phyloP scores from a whole-genome alignment of 2,329 filamentous ascomycete species.

The Clonostachys rosea region DNA sequence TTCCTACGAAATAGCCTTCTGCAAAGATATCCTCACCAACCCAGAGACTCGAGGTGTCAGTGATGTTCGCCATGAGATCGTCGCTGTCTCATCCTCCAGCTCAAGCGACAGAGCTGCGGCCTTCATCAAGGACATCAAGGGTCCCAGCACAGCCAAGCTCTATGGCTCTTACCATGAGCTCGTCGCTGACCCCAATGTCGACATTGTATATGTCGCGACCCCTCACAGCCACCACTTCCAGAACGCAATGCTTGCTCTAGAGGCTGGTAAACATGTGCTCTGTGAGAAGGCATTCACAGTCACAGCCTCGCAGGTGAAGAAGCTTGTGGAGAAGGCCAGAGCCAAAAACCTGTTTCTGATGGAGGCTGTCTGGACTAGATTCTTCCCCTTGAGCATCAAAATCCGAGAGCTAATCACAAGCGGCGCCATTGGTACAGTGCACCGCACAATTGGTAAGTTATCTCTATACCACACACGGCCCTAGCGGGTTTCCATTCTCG shows the following conservation, averaged over 20 bases:
- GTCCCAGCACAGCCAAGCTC: conserved; percentile 62
- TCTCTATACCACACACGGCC: neutral
- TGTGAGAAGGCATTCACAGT: conserved; percentile 91
- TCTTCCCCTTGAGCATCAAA: conserved; percentile 78
- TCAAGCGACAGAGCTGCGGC: conserved; percentile 63
- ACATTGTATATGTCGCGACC: conserved; percentile 86
- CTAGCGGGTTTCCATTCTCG: neutral
- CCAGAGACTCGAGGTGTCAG: conserved; percentile 63
- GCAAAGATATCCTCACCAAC: conserved; percentile 73
- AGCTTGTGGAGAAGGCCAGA: conserved; percentile 66
- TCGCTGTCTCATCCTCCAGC: conserved; percentile 75
- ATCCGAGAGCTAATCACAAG: conserved; percentile 59
- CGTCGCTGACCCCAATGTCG: conserved; percentile 71
- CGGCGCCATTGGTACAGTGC: conserved; percentile 55
- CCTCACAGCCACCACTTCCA: conserved; percentile 93
- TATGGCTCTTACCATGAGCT: conserved; percentile 83
- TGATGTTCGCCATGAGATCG: conserved; percentile 72
- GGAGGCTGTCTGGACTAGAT: conserved; percentile 88
- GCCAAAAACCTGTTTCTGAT: conserved; percentile 73
- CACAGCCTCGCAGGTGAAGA: conserved; percentile 70
- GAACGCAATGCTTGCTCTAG: conserved; percentile 78
- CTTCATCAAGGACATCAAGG: conserved; percentile 68
- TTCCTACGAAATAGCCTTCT: conserved; percentile 47
- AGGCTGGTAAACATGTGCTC: conserved; percentile 81
- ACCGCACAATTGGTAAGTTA: conserved; percentile 47